Evolutionary conservation across 495 filamentous ascomycete species (phyloP), one percentile per base, ranked within the genome.

Genomic region (Tuber umbilicatum): DNA sequence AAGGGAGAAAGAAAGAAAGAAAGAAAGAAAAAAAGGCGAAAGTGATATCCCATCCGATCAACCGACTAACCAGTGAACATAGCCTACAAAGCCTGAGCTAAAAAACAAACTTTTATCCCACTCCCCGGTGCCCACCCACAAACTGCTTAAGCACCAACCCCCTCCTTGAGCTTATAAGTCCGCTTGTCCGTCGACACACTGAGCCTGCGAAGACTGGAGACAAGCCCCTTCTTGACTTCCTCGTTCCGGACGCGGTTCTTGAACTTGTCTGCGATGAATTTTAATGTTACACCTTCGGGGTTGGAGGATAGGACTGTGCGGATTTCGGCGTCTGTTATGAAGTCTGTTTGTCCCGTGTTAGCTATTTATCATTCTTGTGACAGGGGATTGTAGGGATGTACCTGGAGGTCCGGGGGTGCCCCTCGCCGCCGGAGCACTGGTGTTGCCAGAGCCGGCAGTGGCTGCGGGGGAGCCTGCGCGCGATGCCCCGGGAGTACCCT

Each of bases 241-340:
- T 79, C 73, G 27, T 79, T 79, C 60, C 67, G 75, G 19, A 79
- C 76, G 35, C 78, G 70, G 42, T 77, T 73, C 31, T 79, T 79
- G 23, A 79, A 79, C 31, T 70, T 79, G 43, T 79, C 76, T 42
- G 76, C 78, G 37, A 79, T 79, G 42, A 79, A 79, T 31, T 79
- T 79, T 70, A 93, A 89, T 2, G 85, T 83, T 69, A 94, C 91
- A 42, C 92, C 93, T 1, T 84, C 80, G 0, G 81, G 83, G n/a
- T 86, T 85, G 10, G 86, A 83, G 1, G 91, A 91, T 68, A 94
- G 86, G 2, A 87, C 88, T 6, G 88, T 87, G 78, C 90, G 85
- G 72, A 95, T 90, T 81, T 96, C 93, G n/a, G 87, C 88, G 7
- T 87, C 84, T 16, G 88, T 89, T 37, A 90, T 88, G 75, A 88